Conservation (phyloP, 2,329 filamentous ascomycete genomes). For the Fusarium longipes region DNA sequence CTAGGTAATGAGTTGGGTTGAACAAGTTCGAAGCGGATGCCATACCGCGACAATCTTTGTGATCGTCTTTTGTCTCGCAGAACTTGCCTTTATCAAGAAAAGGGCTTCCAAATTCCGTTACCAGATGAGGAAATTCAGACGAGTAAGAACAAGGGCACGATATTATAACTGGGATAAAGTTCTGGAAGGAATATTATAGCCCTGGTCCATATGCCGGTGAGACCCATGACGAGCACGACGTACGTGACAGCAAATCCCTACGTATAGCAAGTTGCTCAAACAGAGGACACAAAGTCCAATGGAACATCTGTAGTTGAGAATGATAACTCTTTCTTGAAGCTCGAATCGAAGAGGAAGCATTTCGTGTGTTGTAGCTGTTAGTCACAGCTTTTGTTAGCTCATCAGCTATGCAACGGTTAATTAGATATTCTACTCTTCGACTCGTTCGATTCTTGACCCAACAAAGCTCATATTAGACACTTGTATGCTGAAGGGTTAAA, state of each 20-base stretch:
- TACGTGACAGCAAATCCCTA: conserved; percentile 15
- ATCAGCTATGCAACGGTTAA: not conserved
- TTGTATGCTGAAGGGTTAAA: not conserved
- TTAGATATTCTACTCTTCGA: not conserved
- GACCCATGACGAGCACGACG: conserved; percentile 7
- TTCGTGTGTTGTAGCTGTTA: not conserved
- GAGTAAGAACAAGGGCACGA: conserved; percentile 10
- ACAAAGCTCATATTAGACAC: not conserved
- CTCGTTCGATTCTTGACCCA: not conserved
- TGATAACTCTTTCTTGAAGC: not conserved
- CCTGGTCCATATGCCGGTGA: conserved; percentile 19
- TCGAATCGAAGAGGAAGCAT: not conserved
- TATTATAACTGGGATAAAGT: conserved; percentile 20
- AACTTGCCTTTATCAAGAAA: conserved; percentile 12
- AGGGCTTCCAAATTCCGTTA: not conserved
- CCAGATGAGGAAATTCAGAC: conserved; percentile 2
- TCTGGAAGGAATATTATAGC: conserved; percentile 34
- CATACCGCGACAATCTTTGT: not conserved
- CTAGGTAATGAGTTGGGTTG: not conserved
- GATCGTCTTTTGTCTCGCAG: not conserved
- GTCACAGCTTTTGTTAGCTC: not conserved
- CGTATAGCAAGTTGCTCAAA: not conserved
- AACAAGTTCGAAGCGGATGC: not conserved
- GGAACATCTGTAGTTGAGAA: not conserved
- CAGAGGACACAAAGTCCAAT: not conserved